Conservation (phyloP, 495 filamentous ascomycete species). For the Darksidea phi region DNA sequence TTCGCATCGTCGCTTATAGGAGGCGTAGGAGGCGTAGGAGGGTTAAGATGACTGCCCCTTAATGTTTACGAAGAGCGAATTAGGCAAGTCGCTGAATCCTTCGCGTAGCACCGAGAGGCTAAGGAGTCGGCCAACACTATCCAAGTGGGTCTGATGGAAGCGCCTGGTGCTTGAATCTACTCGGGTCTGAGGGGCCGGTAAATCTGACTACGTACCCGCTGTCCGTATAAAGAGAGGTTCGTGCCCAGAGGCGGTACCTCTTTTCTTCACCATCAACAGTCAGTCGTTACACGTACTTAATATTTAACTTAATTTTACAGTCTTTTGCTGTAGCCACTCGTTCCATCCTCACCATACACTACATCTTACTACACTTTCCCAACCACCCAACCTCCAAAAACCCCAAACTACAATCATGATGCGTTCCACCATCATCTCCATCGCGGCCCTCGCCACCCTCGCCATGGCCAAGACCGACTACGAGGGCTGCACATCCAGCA, state of each 20-base stretch:
- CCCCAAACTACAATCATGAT: slow-evolving; percentile 7
- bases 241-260: neutral
- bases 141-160: too few relatives aligned
- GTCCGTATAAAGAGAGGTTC: too few relatives aligned
- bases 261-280: neutral
- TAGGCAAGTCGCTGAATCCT: too few relatives aligned
- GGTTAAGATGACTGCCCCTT: too few relatives aligned
- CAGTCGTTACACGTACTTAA: neutral
- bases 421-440: slow-evolving; percentile 11
- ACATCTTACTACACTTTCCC: neutral
- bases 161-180: too few relatives aligned
- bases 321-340: neutral
- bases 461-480: slow-evolving; percentile 50
- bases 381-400: neutral
- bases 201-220: too few relatives aligned
- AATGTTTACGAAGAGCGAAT: too few relatives aligned
- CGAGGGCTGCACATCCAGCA: slow-evolving; percentile 47
- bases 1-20: too few relatives aligned
- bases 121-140: too few relatives aligned
- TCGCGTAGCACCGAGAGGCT: too few relatives aligned
- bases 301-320: neutral
- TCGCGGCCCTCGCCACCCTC: slow-evolving; percentile 14
- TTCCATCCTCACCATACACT: neutral
- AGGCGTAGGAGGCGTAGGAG: too few relatives aligned
- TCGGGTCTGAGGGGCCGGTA: too few relatives aligned